Conservation (phyloP, 352 stramenopile species). For the Blastocystis sp. region DNA sequence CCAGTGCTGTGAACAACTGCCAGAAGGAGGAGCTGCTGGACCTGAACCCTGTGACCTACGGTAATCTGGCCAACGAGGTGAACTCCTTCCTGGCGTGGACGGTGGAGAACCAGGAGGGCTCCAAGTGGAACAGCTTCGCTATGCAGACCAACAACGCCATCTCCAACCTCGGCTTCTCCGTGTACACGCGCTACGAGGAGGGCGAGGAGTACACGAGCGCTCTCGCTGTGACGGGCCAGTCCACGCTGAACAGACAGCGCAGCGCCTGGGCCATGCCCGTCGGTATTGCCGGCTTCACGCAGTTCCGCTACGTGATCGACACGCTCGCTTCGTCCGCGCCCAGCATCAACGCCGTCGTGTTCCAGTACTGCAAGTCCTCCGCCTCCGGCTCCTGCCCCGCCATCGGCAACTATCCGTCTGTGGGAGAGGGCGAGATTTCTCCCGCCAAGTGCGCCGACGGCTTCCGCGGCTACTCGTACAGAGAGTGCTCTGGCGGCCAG, state of each 20-base stretch:
- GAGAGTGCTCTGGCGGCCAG: not conserved
- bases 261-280: not conserved
- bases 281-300: not conserved
- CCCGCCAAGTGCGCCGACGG: not conserved
- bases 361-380: not conserved
- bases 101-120: conserved; percentile 21
- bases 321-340: not conserved
- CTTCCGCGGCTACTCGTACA: conserved; percentile 40
- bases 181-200: conserved; percentile 6
- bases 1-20: not conserved
- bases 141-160: not conserved
- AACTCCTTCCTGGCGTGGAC: not conserved
- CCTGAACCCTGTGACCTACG: not conserved
- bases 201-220: not conserved
- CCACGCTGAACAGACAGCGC: not conserved
- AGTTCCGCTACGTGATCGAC: not conserved
- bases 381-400: not conserved
- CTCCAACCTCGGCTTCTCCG: not conserved
- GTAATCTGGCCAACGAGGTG: not conserved
- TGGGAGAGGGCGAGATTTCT: conserved; percentile 37
- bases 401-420: conserved; percentile 39
- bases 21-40: not conserved
- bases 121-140: conserved; percentile 14
- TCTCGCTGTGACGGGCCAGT: not conserved
- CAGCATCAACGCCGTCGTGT: not conserved